Percentiles rank a stretch among this genome's conserved stretches.
Conservation (phyloP, 2,329 filamentous ascomycete species). For the Penicillium sp. region DNA sequence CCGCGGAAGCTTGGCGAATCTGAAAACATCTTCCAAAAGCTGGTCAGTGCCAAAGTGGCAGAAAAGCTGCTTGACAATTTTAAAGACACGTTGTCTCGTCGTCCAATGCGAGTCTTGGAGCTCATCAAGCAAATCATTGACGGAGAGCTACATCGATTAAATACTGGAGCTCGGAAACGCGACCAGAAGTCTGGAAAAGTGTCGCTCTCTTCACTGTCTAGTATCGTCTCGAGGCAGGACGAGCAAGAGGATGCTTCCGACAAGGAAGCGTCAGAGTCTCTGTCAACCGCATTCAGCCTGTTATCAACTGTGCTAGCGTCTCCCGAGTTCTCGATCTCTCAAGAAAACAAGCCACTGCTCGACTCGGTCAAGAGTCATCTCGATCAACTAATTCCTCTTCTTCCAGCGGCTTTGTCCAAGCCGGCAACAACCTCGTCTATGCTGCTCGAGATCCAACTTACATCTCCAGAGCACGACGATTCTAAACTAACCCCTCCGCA, state of each 20-base stretch:
- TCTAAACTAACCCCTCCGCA: conserved; percentile 23
- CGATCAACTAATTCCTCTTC: conserved; percentile 33
- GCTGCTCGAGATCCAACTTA: conserved; percentile 41
- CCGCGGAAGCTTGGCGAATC: conserved; percentile 21
- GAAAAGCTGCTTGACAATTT: conserved; percentile 42
- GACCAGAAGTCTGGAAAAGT: conserved; percentile 17
- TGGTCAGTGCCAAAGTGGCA: conserved; percentile 41
- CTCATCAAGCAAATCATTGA: conserved; percentile 42
- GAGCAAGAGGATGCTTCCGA: conserved; percentile 10
- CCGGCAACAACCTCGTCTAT: conserved; percentile 41
- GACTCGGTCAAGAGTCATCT: conserved; percentile 34
- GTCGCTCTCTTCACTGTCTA: conserved; percentile 36
- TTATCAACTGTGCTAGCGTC: conserved; percentile 43
- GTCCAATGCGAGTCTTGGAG: conserved; percentile 38
- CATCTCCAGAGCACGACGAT: conserved; percentile 23
- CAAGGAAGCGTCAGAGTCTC: conserved; percentile 33
- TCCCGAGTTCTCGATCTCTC: conserved; percentile 35
- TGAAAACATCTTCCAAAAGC: conserved; percentile 31
- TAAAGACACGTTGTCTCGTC: conserved; percentile 41
- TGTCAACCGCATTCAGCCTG: conserved; percentile 41
- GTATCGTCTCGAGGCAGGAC: conserved; percentile 27
- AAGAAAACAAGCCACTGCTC: conserved; percentile 29
- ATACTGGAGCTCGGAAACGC: conserved; percentile 3
- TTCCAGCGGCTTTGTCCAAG: conserved; percentile 33
- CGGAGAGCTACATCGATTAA: conserved; percentile 29